These are phyloP conservation scores for Ophioceras dolichostomum DNA, from an alignment of 2,329 filamentous ascomycete species.

Conservation along the genomic window DNA sequence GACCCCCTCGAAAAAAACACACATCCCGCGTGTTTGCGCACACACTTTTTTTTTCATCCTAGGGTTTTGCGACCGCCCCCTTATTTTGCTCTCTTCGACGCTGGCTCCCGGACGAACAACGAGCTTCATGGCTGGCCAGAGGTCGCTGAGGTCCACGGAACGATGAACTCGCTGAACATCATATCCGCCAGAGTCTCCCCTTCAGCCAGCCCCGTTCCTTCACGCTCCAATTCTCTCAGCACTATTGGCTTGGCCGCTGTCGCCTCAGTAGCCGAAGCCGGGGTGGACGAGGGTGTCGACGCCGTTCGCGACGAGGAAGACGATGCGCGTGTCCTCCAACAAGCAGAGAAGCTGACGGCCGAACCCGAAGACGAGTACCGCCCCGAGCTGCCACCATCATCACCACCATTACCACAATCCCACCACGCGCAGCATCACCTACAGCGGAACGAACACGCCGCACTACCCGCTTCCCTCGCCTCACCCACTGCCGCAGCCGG, in stretches of 20 bases:
- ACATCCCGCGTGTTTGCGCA: too few species aligned
- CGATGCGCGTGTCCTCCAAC: slow-evolving; percentile 6
- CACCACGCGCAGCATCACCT: slow-evolving; percentile 11
- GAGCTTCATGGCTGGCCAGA: slow-evolving; percentile 41
- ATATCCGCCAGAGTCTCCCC: slow-evolving; percentile 72
- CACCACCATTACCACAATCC: too few species aligned
- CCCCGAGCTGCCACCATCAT: too few species aligned
- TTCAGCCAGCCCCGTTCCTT: slow-evolving; percentile 39
- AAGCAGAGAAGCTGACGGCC: slow-evolving; percentile 18
- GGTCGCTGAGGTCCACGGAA: slow-evolving; percentile 27
- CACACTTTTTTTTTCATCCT: too few species aligned
- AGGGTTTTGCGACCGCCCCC: too few species aligned
- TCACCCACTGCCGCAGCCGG: background rate
- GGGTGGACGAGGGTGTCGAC: slow-evolving; percentile 13
- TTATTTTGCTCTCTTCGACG: too few species aligned
- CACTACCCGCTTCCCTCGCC: background rate
- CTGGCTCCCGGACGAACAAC: too few species aligned
- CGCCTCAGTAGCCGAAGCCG: slow-evolving; percentile 27
- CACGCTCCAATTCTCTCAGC: slow-evolving; percentile 49
- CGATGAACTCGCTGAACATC: slow-evolving; percentile 96
- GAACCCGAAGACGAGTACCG: slow-evolving; percentile 18
- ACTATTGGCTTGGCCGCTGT: slow-evolving; percentile 36
- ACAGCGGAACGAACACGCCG: slow-evolving; percentile 8
- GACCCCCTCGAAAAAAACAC: too few species aligned
- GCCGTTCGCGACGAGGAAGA: slow-evolving; percentile 18